Base-by-base conservation (phyloP, 73 alveolate species). In the Paramecium primaurelia region DNA sequence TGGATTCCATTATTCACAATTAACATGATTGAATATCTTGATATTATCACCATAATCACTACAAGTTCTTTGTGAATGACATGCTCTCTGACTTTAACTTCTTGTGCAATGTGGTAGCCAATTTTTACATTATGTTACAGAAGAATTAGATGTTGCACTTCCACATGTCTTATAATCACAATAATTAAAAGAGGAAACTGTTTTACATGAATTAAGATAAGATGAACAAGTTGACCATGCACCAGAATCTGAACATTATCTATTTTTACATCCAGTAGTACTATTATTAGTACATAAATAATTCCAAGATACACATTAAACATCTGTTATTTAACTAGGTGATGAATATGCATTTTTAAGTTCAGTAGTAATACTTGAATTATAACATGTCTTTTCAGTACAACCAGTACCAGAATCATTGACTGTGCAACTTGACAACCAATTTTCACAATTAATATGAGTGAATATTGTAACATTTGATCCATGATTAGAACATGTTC, bases 401-500 rank as follows among this genome's bases (percentile, higher is more conserved):
- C 88, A 75, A 20, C 69, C 88, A 12, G 69, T 75, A 64, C 16
- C 16, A 64, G n/a, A 11, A 64, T 20, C 16, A 64, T 64, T 64
- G 30, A 25, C 30, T 11, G 84, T 64, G 30, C 84, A 64, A 12
- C 16, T 64, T 25, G 49, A 25, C 5, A 11, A 9, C 84, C 84
- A 64, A 26, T 18, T 64, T 34, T 64, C 51, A n/a, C 84, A 64
- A 5, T 64, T 64, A 2, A 32, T 3, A 64, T 64, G 84, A 7
- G 47, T 28, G 22, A 64, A 64, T 12, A 51, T 64, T 14, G 84
- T 64, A 28, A 64, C 51, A 8, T 8, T 42, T 64, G 49, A 28
- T 32, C 59, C 87, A 73, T 73, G 16, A 73, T 73, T 73, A 1
- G 87, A 34, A 11, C 87, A 73, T 12, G 87, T 73, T 30, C 75